Percentiles rank a stretch among this genome's conserved stretches.
These are phyloP conservation scores for Naganishia kalamii DNA, from an alignment of 768 basidiomycete species.

Conservation along the genomic window DNA sequence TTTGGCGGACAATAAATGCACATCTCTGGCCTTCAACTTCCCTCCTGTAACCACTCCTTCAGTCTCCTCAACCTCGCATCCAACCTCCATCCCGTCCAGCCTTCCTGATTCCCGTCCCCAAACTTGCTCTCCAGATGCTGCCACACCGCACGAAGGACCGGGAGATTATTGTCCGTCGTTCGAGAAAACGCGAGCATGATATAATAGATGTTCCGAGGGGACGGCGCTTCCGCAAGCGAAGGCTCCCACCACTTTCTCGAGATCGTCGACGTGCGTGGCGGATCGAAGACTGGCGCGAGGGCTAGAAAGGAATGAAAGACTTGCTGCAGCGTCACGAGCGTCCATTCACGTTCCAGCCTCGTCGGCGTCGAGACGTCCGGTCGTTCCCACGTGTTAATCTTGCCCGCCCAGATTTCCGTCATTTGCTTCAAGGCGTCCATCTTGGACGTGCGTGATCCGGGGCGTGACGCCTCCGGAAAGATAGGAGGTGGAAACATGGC, in stretches of 20 bases:
- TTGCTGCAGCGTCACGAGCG: constrained; percentile 24
- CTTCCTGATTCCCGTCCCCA: constrained; percentile 31
- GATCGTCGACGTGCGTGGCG: not conserved
- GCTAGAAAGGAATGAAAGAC: constrained; percentile 31
- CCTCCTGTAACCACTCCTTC: constrained; percentile 21
- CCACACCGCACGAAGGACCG: constrained; percentile 30
- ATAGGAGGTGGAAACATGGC: constrained; percentile 16
- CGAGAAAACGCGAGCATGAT: constrained; percentile 35
- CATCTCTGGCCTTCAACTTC: no score
- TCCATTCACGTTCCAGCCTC: constrained; percentile 26
- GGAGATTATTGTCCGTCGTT: constrained; percentile 28
- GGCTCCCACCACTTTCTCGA: constrained; percentile 5
- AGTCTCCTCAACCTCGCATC: constrained; percentile 34
- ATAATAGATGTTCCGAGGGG: constrained; percentile 28
- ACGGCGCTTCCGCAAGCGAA: constrained; percentile 19
- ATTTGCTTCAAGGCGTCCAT: constrained; percentile 10
- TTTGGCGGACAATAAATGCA: no score
- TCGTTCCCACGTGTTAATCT: constrained; percentile 1
- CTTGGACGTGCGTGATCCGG: not conserved
- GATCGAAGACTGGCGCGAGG: constrained; percentile 10
- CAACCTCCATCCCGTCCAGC: constrained; percentile 35
- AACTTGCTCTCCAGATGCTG: constrained; percentile 35
- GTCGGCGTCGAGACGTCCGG: not conserved
- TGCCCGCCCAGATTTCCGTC: constrained; percentile 24
- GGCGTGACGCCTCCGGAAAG: constrained; percentile 8